A percentile compares a stretch with the other conserved stretches of the same genome.
Evolutionary conservation across 352 stramenopile species (phyloP).

Genomic region (Phytophthora ramorum): DNA sequence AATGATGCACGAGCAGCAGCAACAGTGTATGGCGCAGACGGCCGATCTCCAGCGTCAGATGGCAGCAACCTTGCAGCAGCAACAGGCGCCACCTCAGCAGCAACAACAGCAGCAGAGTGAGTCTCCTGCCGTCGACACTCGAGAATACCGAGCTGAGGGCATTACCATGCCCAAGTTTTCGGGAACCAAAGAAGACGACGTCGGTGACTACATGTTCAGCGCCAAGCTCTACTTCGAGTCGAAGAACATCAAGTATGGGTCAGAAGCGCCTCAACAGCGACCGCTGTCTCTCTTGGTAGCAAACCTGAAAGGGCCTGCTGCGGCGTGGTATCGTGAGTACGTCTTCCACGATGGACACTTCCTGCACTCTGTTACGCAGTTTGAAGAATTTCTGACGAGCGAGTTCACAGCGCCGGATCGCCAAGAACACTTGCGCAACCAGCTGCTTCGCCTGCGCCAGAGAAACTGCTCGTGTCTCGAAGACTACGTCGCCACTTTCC

Average conservation of each 20-base stretch:
- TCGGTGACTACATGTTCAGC: slow-evolving; percentile 20
- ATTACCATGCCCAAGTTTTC: slow-evolving; percentile 19
- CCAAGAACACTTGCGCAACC: slow-evolving; percentile 14
- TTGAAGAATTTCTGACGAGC: slow-evolving; percentile 13
- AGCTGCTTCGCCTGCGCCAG: slow-evolving; percentile 8
- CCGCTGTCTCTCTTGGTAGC: slow-evolving; percentile 4
- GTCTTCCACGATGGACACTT: slow-evolving; percentile 12
- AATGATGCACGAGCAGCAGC: slow-evolving; percentile 25
- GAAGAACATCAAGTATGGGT: slow-evolving; percentile 17
- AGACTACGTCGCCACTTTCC: slow-evolving; percentile 8
- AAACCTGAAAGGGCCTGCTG: slow-evolving; percentile 5
- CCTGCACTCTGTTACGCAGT: slow-evolving; percentile 6
- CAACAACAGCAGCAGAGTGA: neutral
- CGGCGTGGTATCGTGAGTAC: slow-evolving; percentile 8
- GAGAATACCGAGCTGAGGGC: slow-evolving; percentile 11
- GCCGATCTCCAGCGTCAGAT: slow-evolving; percentile 11
- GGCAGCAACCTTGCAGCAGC: slow-evolving; percentile 12
- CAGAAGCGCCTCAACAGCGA: slow-evolving; percentile 1
- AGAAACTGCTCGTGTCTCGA: slow-evolving; percentile 14
- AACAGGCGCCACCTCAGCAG: neutral
- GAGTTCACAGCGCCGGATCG: slow-evolving; percentile 16
- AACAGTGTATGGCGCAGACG: slow-evolving; percentile 15
- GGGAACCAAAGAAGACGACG: slow-evolving; percentile 13
- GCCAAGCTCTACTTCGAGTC: slow-evolving; percentile 19
- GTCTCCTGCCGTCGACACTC: neutral